Percentiles rank a stretch among this genome's conserved stretches.
Evolutionary conservation across 202 grass and related monocot genomes (phyloP).

Genomic region (Carex sylvatica): DNA sequence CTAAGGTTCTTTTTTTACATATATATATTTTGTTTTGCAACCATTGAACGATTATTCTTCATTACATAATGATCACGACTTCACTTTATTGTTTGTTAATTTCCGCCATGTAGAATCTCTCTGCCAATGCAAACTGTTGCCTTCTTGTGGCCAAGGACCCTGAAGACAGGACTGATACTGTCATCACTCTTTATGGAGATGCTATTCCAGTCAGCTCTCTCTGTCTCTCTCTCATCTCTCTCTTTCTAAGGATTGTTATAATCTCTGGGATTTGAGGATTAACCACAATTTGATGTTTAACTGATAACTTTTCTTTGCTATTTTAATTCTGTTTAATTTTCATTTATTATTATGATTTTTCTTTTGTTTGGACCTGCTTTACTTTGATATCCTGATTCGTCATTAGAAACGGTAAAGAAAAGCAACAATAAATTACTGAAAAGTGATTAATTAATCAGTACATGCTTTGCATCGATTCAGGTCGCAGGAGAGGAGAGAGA

Average conservation of each 20-base stretch:
- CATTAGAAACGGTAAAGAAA: neutral
- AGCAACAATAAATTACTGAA: neutral
- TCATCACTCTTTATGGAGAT: slow-evolving; percentile 90
- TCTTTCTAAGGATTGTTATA: neutral
- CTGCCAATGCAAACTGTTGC: slow-evolving; percentile 69
- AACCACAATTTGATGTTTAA: neutral
- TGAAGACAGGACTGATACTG: slow-evolving; percentile 89
- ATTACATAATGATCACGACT: neutral
- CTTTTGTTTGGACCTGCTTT: neutral
- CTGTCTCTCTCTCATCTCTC: slow-evolving; percentile 7
- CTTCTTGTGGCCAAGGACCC: slow-evolving; percentile 84
- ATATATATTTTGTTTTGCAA: neutral
- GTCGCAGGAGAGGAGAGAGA: slow-evolving; percentile 66
- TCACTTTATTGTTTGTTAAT: neutral
- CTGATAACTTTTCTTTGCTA: neutral
- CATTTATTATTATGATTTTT: neutral
- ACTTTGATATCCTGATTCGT: neutral
- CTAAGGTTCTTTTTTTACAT: slow-evolving; percentile 44
- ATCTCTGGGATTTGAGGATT: neutral
- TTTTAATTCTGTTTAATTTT: neutral
- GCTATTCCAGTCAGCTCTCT: slow-evolving; percentile 53
- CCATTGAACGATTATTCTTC: neutral
- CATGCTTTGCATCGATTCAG: slow-evolving; percentile 32
- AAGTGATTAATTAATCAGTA: neutral
- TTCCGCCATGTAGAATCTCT: slow-evolving; percentile 58